Base-by-base conservation (phyloP, 1,284 basidiomycete species). In the Apiotrichum domesticum region DNA sequence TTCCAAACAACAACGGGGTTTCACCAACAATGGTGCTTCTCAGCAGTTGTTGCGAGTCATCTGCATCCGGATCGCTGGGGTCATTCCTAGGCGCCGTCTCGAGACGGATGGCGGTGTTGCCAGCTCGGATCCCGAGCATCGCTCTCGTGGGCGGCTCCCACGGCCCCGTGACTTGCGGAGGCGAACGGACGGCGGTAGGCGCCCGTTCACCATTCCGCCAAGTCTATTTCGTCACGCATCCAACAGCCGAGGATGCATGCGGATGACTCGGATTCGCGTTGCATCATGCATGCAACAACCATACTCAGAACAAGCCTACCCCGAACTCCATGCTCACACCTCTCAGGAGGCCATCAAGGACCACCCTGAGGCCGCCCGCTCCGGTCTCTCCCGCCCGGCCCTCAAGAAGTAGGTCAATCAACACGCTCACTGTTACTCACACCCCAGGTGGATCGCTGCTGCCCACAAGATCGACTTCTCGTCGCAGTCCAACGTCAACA, bases 351-450 rank as follows among this genome's bases (percentile, higher is more conserved):
- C 88, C 69, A 89, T 95, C 77, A 77, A 81, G 62, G 82, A 80
- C 54, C 80, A 87, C 77, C 82, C 84, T 33, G 87, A 88, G 41
- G 89, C 91, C 61, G 84, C 87, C 60, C 88, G 91, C 63, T 73
- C 76, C 61, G 92, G 92, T 75, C 89, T 94, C 64, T 93, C 90
- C 67, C 87, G 92, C 56, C 88, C 87, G 58, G 85, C 87, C 71
- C 90, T 96, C 79, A 95, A 95, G 84, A 94, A 91, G 91, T 86
- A 67, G 68, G 81, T 34, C 56, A 11, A 21, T 61, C 55, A 51
- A 61, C 63, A 15, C 65, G 63, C 63, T 56, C 63, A 55, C 63
- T 5, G 34, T 57, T 11, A 57, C 63, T 47, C 32, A 52, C 35
- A 51, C 49, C 53, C 45, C 66, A 77, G 88, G 84, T 91, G 79